Percentiles rank a stretch among this genome's conserved stretches.
Conservation (phyloP, 805 yeast species). For the Candida peoriensis region DNA sequence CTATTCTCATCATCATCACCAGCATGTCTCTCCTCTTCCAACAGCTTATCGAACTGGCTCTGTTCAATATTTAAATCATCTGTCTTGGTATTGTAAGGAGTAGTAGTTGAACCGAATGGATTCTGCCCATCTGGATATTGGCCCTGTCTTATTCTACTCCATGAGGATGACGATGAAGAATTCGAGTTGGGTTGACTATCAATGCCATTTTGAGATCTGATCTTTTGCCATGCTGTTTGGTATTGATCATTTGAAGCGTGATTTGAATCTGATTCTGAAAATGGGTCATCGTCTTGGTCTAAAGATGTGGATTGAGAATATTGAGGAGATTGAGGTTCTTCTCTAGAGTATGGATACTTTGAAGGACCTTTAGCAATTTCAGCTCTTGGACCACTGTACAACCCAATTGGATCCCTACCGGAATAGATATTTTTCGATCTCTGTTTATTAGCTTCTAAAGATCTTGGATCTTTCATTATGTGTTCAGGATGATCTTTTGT, state of each 20-base stretch:
- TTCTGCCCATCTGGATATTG: too few relatives aligned
- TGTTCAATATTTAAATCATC: too few relatives aligned
- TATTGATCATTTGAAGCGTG: constrained; percentile 3
- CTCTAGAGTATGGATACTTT: constrained; percentile 7
- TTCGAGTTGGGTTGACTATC: neutral
- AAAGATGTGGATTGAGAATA: neutral
- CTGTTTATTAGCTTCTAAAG: constrained; percentile 25
- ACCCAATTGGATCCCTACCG: constrained; percentile 34
- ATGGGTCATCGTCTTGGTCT: constrained; percentile 20
- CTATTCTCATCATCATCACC: constrained; percentile 13
- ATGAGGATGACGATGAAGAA: constrained; percentile 21
- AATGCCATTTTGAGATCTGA: constrained; percentile 27
- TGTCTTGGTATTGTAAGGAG: neutral
- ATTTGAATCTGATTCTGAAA: too few relatives aligned
- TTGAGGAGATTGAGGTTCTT: neutral
- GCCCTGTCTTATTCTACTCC: constrained; percentile 27
- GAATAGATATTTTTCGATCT: constrained; percentile 25
- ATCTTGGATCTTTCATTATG: constrained; percentile 52
- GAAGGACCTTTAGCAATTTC: constrained; percentile 7
- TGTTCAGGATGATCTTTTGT: constrained; percentile 47
- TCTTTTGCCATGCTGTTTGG: constrained; percentile 33
- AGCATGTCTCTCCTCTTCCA: constrained; percentile 21
- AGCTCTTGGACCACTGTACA: constrained; percentile 30
- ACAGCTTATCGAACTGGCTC: constrained; percentile 20
- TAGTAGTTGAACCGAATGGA: neutral